These are phyloP conservation scores for Danielia oregonensis DNA, from an alignment of 805 yeast species.

Conservation along the genomic window DNA sequence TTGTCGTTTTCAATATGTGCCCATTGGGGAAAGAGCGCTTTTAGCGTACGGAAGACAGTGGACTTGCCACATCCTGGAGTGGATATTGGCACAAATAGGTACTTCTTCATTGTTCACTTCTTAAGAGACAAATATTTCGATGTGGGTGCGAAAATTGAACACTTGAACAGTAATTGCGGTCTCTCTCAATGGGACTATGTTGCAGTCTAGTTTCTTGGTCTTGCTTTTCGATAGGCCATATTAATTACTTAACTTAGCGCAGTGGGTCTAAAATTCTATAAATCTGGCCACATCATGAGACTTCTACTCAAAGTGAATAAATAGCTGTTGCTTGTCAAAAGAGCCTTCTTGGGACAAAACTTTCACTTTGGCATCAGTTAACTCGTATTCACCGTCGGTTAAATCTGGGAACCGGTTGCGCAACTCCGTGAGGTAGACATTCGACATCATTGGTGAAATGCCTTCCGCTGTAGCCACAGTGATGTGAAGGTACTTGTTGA, in stretches of 20 bases:
- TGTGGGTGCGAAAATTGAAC: too few species aligned
- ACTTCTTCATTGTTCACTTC: constrained; percentile 36
- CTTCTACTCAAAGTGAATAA: constrained; percentile 7
- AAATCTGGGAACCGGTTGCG: constrained; percentile 1
- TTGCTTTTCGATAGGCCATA: too few species aligned
- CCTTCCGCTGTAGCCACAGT: constrained; percentile 57
- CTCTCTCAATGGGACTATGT: too few species aligned
- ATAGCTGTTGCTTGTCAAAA: constrained; percentile 7
- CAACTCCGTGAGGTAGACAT: constrained; percentile 8
- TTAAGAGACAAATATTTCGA: constrained; percentile 1
- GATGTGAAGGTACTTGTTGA: constrained; percentile 47
- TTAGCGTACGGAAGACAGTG: constrained; percentile 64
- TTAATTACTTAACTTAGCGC: too few species aligned
- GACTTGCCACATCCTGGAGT: constrained; percentile 96
- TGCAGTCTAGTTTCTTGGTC: too few species aligned
- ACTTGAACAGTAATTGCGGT: too few species aligned
- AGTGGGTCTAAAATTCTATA: too few species aligned
- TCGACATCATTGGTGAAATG: constrained; percentile 12
- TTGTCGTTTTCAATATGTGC: constrained; percentile 82
- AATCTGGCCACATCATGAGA: too few species aligned
- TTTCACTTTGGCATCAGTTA: constrained; percentile 3
- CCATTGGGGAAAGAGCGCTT: constrained; percentile 53
- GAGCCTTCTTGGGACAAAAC: constrained; percentile 6
- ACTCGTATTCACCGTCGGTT: constrained; percentile 5
- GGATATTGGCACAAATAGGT: constrained; percentile 75